Base-by-base conservation (phyloP, 2,329 filamentous ascomycete species). In the Verticillium longisporum region DNA sequence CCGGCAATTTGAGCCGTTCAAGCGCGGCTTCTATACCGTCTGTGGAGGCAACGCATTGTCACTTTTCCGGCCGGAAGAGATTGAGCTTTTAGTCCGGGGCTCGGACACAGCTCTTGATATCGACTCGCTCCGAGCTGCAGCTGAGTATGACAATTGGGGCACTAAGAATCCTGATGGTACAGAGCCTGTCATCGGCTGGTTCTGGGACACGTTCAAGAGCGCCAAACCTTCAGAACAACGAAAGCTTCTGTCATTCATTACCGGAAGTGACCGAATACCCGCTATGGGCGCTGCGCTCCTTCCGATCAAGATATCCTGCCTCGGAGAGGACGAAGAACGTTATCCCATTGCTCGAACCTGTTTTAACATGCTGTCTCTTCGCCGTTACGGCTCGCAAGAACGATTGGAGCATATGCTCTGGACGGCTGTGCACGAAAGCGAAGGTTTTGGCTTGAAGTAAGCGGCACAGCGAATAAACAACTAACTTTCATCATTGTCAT, bases 1-100 rank as follows among this genome's bases (percentile, higher is more conserved):
- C 45, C 84, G 91, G 50, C 92, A 97, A 70, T 97, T 96, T 66
- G 92, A 96, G 71, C 92, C 93, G 0, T 97, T 97, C 80, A 95
- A 95, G 71, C 86, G 92, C 60, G 93, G 93, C 1, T 97, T 97
- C 74, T 97, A 92, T 72, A 96, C 90, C 0, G 91, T 97, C 33
- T 96, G 92, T 70, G 90, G 89, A 38, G 91, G 92, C 38, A 96
- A 95, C 70, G 92, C 93, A 0, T 80, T 97, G 38, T 91, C 89
- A 1, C 82, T 97, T 1, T 97, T 97, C 73, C 85, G 91, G 15
- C 89, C 93, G 0, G 92, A 97, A 71, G 93, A 97, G 72, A 96
- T 97, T 64, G 93, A 97, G 72, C 83, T 96, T 3, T 82, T 97
- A 1, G 84, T 97, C 5, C 83, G 92, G 58, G 92, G 92, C 11